Evolutionary conservation across 495 filamentous ascomycete species (phyloP).

Genomic region (Daldinia decipiens): DNA sequence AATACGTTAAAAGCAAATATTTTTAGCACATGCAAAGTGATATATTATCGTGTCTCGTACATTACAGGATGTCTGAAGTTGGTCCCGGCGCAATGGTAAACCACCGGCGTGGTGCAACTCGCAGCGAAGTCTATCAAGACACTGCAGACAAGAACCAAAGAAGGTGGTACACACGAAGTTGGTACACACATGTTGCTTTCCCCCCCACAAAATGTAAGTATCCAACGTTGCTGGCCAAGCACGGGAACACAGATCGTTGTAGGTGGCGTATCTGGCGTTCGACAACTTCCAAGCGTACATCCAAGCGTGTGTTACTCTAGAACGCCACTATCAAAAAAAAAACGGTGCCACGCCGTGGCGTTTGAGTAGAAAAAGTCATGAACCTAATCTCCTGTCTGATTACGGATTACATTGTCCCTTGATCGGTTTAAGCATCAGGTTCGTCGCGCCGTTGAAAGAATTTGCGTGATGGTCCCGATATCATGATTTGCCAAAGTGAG

Average conservation of each 20-base stretch:
- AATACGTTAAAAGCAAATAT: slow-evolving; percentile 26
- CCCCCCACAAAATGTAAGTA: not conserved
- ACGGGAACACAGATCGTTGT: not conserved
- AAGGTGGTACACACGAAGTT: too few relatives aligned
- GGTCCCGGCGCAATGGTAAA: slow-evolving; percentile 6
- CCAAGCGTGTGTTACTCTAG: not conserved
- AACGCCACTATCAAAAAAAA: not conserved
- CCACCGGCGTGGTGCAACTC: slow-evolving; percentile 2
- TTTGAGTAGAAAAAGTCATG: not conserved
- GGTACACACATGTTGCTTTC: not conserved
- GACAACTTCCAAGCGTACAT: too few relatives aligned
- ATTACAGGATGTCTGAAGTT: slow-evolving; percentile 1
- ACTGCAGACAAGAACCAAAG: not conserved
- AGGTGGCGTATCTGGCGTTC: not conserved
- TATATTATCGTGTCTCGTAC: slow-evolving; percentile 5
- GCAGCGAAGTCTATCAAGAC: not conserved
- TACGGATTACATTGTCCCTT: not conserved
- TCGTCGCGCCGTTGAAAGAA: not conserved
- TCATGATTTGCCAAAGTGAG: slow-evolving; percentile 9
- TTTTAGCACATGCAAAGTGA: slow-evolving; percentile 5
- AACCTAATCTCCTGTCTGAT: not conserved
- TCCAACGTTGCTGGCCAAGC: not conserved
- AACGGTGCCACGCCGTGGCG: not conserved
- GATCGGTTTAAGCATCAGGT: not conserved
- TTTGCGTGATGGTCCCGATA: slow-evolving; percentile 15